These are phyloP conservation scores for Vicia faba DNA, from an alignment of 306 rosid species.

Conservation along the genomic window DNA sequence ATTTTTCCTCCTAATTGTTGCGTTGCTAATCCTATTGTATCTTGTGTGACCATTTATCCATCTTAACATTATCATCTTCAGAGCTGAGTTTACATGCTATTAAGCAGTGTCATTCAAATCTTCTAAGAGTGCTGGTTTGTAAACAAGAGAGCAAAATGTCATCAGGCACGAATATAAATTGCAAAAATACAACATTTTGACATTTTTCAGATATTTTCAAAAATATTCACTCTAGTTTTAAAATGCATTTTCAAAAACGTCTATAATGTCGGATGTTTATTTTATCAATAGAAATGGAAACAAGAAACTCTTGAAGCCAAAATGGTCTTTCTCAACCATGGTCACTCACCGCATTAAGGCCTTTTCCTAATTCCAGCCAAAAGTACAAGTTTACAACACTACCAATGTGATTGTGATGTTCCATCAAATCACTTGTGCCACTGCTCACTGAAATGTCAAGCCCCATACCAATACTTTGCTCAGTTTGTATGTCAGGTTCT, in stretches of 20 bases:
- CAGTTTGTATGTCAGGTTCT: constrained; percentile 31
- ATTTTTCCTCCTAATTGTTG: neutral
- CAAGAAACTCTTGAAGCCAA: neutral
- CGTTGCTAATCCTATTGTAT: neutral
- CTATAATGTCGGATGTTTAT: too few species aligned
- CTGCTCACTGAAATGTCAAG: constrained; percentile 11
- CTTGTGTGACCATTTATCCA: neutral
- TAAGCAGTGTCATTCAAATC: constrained; percentile 26
- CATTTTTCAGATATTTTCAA: too few species aligned
- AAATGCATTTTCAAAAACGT: neutral
- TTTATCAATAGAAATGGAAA: too few species aligned
- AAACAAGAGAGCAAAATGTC: constrained; percentile 13
- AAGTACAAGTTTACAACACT: constrained; percentile 11
- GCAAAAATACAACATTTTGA: constrained; percentile 1
- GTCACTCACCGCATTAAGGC: constrained; percentile 13
- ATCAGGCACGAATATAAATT: constrained; percentile 4
- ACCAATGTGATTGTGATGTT: neutral
- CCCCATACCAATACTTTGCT: constrained; percentile 19
- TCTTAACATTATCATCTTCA: neutral
- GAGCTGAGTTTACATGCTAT: neutral
- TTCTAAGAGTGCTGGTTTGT: neutral
- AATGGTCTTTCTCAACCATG: constrained; percentile 5
- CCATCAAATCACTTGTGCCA: constrained; percentile 13
- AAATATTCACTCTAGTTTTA: too few species aligned
- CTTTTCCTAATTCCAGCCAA: constrained; percentile 10